Base-by-base conservation (phyloP, 2,329 filamentous ascomycete genomes). In the Pezicula carpinea region DNA sequence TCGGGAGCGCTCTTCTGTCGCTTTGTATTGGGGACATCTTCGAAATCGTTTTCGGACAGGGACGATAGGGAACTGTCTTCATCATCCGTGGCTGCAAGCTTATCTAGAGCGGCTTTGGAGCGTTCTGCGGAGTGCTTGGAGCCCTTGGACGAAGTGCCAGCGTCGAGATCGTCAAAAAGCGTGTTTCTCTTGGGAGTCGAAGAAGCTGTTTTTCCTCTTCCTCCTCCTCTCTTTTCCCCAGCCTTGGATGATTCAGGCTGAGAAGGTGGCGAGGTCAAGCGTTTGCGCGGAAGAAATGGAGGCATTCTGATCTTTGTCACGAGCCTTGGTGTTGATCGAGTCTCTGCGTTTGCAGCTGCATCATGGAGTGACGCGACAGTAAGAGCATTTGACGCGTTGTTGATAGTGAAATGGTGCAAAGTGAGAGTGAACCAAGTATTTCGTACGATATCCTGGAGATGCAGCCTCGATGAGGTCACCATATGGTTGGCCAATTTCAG, bases 281-380 rank as follows among this genome's bases (percentile, higher is more conserved):
- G 77, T 68, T 89, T 90, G 56, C 82, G 80, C 41, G 82, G 74
- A 14, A 87, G 73, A 54, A 78, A 69, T 19, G 85, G 84, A 59
- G 85, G 83, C 85, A 89, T 89, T 21, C 40, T 53, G 44, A 41
- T 35, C 17, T 36, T 38, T 51, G 22, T 49, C 40, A 44, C 38
- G 33, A 18, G 22, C 31, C 31, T 47, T 22, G 19, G 10, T 7
- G 19, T 26, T 38, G 14, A 22, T 18, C 4, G 19, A 21, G 17
- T 19, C 29, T 13, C 11, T 15, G n/a, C 4, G 10, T n/a, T n/a
- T n/a, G n/a, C n/a, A n/a, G n/a, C n/a, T n/a, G 15, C 38, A 40
- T 40, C 38, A 26, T 19, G 38, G 11, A 15, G 22, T n/a, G 26
- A 40, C 38, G 22, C 38, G 38, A 22, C n/a, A 22, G 18, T 38